Evolutionary conservation across 192 early-diverging fungal species (phyloP), one percentile per base, ranked within the genome.

Genomic region (Rhizoclosmatium globosum): DNA sequence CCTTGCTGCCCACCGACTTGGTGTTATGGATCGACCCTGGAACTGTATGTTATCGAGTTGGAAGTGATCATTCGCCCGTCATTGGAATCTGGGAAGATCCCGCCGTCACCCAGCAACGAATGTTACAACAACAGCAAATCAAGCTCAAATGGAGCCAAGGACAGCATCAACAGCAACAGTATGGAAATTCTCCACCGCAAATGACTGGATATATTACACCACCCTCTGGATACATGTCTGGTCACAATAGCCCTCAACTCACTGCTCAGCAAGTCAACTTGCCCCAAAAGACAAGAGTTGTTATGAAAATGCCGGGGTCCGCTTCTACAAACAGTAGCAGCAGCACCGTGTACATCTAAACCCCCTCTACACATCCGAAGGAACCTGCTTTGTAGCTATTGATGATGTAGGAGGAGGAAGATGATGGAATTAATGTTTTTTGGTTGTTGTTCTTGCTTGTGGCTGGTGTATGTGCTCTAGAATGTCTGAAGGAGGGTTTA

Each of bases 1-100:
- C 42, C 19, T 15, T 62, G 7, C 48, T 76, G 46, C 74, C 74
- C 43, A 38, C 31, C 1, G 74, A 76, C 2, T 42, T 76, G 17
- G 74, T 56, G 19, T 47, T 76, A 7, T 76, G 74, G 74, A 56
- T 76, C 39, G 74, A 76, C 60, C 74, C 74, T 4, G 74, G 74
- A 7, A 19, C 53, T 43, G 74, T 76, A 19, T 44, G 9, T 50
- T 76, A 76, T 47, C 61, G 74, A 11, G 23, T 44, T 11, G 74
- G 74, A 53, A 50, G 45, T 11, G 74, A 76, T 41, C 74, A 76
- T 76, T 44, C 74, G 39, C 74, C 74, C 43, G 11, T 76, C 44
- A 38, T 76, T 11, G 23, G 15, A 60, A 62, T 76, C n/a, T 76
- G 74, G 74, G 74, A 76, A 67, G 74, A 76, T 45, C 47, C 43